Evolutionary conservation across 179 eudicot genomes (phyloP).

Genomic region (Patellifolia procumbens): DNA sequence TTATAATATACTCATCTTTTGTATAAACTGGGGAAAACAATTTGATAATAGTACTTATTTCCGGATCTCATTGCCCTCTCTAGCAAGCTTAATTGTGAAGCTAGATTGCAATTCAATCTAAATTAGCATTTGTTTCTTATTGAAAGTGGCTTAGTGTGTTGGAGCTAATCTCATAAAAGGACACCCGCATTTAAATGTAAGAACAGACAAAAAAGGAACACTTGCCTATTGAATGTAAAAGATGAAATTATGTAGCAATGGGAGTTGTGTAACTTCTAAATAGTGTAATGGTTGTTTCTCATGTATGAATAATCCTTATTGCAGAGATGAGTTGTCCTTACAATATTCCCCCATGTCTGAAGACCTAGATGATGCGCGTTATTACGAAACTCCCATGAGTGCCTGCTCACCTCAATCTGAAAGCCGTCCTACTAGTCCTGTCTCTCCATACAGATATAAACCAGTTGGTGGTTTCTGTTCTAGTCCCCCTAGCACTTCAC

Average conservation of each 20-base stretch:
- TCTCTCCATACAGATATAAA: slow-evolving; percentile 82
- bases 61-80: background rate
- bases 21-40: background rate
- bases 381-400: slow-evolving; percentile 53
- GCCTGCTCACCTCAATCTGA: slow-evolving; percentile 75
- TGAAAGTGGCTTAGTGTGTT: background rate
- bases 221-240: background rate
- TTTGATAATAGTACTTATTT: too few species aligned
- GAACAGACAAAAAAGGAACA: too few species aligned
- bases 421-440: slow-evolving; percentile 87
- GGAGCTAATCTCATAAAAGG: too few species aligned
- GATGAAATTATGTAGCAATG: background rate
- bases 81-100: background rate
- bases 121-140: background rate
- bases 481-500: slow-evolving; percentile 54
- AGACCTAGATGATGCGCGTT: slow-evolving; percentile 77
- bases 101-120: background rate
- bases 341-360: slow-evolving; percentile 98
- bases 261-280: background rate
- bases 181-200: too few species aligned
- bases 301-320: slow-evolving; percentile 1
- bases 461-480: slow-evolving; percentile 49
- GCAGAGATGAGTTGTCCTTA: slow-evolving; percentile 78
- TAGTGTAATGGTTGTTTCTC: background rate
- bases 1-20: background rate